Evolutionary conservation across 1,139 yeast species (phyloP), one percentile per base, ranked within the genome.

Genomic region (Candida dubliniensis): DNA sequence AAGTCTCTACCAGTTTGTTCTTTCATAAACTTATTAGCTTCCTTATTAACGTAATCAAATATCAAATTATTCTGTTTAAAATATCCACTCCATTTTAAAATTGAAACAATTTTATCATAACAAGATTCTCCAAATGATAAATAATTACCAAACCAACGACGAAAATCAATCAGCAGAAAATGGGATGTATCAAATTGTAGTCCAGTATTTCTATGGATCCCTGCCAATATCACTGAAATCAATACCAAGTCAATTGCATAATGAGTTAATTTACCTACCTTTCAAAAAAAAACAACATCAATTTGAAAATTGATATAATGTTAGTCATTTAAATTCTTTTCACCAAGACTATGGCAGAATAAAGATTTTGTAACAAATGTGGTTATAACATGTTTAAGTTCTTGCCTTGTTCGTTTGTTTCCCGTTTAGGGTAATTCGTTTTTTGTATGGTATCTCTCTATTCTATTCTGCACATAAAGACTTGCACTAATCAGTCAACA

Each of bases 171-270:
- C 2, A 77, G 76, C 13, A 76, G 71, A 49, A 79, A 63, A 42
- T 64, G 60, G 10, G 70, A 57, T 13, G 77, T 73, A 58, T 74
- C 78, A 55, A 74, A 74, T 37, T 66, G 74, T 47, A 75, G 69
- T 0, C 89, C 90, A 0, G 88, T 82, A 50, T 79, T 79, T 44
- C 82, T 68, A 55, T 83, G 81, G 43, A 84, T 67, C 1, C 86
- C 87, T 0, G 90, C 88, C 30, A 84, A 66, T 23, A 84, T 66
- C 58, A 84, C 75, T 2, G 88, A 81, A 14, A 82, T 64, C 46
- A 84, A 64, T 1, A 84, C 74, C 46, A 83, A 66, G 54, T 83
- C 89, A 36, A 81, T 54, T 0, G 82, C 69, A 49, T 79, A 79
- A 57, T 82, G 87, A 2, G 77, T 64, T 37, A 79, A 51, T 56